These are phyloP conservation scores for Paraphaeosphaeria sporulosa DNA, from an alignment of 2,329 filamentous ascomycete species.

Conservation along the genomic window DNA sequence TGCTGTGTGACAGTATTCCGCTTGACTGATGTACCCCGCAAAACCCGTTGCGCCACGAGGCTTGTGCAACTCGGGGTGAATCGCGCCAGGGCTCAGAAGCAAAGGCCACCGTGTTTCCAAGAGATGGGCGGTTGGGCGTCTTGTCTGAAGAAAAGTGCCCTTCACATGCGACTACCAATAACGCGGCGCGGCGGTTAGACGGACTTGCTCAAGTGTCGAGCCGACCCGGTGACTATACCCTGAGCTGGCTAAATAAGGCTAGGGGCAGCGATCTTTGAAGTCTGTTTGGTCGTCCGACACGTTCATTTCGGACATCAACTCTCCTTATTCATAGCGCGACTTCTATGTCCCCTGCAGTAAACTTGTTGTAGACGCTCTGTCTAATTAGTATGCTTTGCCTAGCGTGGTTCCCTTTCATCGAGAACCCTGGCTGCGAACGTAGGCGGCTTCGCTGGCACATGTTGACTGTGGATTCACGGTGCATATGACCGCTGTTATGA, in stretches of 20 bases:
- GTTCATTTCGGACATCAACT: constrained; percentile 20
- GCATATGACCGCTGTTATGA: constrained; percentile 9
- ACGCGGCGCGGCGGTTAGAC: constrained; percentile 28
- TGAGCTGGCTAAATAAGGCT: constrained; percentile 28
- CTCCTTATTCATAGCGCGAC: constrained; percentile 11
- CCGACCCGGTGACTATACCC: constrained; percentile 39
- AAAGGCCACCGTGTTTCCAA: constrained; percentile 15
- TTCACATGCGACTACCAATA: constrained; percentile 37
- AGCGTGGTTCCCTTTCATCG: not conserved
- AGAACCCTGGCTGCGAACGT: not conserved
- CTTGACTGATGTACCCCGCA: constrained; percentile 24
- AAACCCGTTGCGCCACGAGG: constrained; percentile 19
- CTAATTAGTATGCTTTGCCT: constrained; percentile 9
- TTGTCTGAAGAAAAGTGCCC: constrained; percentile 17
- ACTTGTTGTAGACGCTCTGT: constrained; percentile 6
- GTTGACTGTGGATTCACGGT: not conserved
- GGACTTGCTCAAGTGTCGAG: constrained; percentile 31
- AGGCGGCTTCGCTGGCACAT: not conserved
- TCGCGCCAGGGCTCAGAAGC: constrained; percentile 8
- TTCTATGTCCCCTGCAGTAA: constrained; percentile 9
- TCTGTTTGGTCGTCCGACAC: constrained; percentile 18
- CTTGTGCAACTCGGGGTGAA: constrained; percentile 9
- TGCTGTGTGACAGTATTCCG: constrained; percentile 26
- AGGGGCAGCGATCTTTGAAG: constrained; percentile 23
- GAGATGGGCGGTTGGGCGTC: constrained; percentile 9